Conservation (phyloP, 1,139 yeast genomes). For the Saccharomyces hybrid region DNA sequence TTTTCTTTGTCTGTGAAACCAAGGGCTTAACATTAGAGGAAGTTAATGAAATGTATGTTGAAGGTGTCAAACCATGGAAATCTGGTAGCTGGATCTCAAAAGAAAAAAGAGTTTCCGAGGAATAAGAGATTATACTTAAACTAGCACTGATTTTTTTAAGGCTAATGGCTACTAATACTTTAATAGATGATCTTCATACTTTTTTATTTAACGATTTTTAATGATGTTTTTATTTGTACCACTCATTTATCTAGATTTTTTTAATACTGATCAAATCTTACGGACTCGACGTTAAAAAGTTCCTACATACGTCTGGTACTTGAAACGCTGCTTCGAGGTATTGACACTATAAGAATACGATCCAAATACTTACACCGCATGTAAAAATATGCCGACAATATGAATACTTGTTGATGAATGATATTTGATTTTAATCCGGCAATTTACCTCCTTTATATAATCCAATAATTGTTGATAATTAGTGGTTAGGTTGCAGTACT, state of each 20-base stretch:
- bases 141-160: neutral
- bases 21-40: constrained; percentile 62
- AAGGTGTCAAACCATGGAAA: constrained; percentile 37
- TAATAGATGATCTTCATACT: neutral
- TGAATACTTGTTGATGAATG: too few species aligned
- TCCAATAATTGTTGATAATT: too few species aligned
- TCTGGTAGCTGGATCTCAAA: constrained; percentile 25
- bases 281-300: neutral
- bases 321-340: neutral
- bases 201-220: neutral
- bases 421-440: too few species aligned
- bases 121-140: neutral
- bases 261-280: neutral
- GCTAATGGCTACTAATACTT: neutral
- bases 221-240: neutral
- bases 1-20: constrained; percentile 58
- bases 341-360: neutral
- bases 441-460: too few species aligned
- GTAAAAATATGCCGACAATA: too few species aligned
- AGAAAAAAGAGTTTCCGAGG: neutral
- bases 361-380: neutral
- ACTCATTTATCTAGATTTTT: neutral
- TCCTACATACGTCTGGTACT: neutral
- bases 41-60: constrained; percentile 49
- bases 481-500: too few species aligned